Conservation (phyloP, 2,329 filamentous ascomycete genomes). For the Nigrograna mackinnonii region DNA sequence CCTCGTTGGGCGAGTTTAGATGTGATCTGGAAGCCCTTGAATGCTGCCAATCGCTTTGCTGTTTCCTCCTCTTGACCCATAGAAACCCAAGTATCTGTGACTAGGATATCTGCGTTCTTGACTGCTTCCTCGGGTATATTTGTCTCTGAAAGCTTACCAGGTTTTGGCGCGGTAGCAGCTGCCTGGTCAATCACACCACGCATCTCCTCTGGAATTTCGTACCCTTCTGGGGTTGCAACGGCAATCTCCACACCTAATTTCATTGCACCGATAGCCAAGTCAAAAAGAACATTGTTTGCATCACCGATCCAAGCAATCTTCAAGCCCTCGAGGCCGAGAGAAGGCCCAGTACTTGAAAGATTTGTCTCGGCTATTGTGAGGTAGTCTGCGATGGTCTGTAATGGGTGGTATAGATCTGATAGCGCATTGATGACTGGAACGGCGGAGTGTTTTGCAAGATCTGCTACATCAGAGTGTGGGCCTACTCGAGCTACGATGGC, state of each 20-base stretch:
- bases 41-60: conserved; percentile 75
- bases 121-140: conserved; percentile 82
- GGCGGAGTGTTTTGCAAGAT: conserved; percentile 51
- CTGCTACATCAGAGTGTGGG: conserved; percentile 53
- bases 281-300: conserved; percentile 95
- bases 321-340: conserved; percentile 75
- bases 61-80: conserved; percentile 96
- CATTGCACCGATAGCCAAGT: conserved; percentile 82
- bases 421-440: conserved; percentile 63
- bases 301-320: conserved; percentile 97
- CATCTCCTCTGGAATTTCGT: conserved; percentile 79
- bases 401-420: conserved; percentile 87
- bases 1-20: conserved; percentile 80
- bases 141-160: conserved; percentile 74
- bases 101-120: conserved; percentile 82
- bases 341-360: conserved; percentile 49
- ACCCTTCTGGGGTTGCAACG: conserved; percentile 84
- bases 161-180: conserved; percentile 56
- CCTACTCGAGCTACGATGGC: conserved; percentile 56
- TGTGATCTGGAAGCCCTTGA: conserved; percentile 90
- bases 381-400: conserved; percentile 94
- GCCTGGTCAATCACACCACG: conserved; percentile 70
- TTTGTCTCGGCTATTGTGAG: conserved; percentile 85
- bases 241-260: conserved; percentile 87
- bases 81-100: conserved; percentile 97